Percentiles rank a stretch among this genome's conserved stretches.
These are phyloP conservation scores for Heritiera littoralis DNA, from an alignment of 345 rosid genomes.

Conservation along the genomic window DNA sequence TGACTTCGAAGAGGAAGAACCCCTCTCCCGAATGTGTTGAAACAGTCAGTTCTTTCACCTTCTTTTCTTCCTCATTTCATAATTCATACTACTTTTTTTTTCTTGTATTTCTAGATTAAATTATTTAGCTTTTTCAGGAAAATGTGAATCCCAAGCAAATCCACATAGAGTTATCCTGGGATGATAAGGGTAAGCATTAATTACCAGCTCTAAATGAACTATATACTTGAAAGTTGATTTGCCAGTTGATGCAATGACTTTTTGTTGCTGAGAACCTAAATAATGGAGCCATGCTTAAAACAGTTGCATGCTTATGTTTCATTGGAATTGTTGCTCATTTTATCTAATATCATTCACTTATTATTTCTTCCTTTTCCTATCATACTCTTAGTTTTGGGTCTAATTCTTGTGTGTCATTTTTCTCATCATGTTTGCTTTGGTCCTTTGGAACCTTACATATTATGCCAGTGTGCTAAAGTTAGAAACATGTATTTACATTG, in stretches of 20 bases:
- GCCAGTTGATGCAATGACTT: slow-evolving; percentile 1
- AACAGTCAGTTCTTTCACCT: slow-evolving; percentile 40
- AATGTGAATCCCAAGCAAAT: slow-evolving; percentile 47
- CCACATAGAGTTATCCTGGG: slow-evolving; percentile 40
- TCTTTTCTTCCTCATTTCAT: slow-evolving; percentile 9
- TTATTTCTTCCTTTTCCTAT: neutral
- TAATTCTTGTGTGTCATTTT: neutral
- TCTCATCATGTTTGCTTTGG: neutral
- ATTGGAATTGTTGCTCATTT: neutral
- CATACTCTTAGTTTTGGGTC: neutral
- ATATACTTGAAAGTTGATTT: slow-evolving; percentile 1
- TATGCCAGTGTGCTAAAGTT: neutral
- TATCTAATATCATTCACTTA: neutral
- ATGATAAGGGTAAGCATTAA: slow-evolving; percentile 37
- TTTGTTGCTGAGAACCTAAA: neutral
- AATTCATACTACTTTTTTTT: neutral
- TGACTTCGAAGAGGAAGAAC: slow-evolving; percentile 61
- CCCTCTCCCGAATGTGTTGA: slow-evolving; percentile 35
- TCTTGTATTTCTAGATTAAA: slow-evolving; percentile 12
- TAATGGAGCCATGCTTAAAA: neutral
- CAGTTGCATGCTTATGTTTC: neutral
- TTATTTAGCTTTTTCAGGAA: slow-evolving; percentile 50
- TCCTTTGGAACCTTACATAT: neutral
- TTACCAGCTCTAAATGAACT: neutral
- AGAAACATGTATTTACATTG: neutral